phyloP scores from a whole-genome alignment of 495 filamentous ascomycete genomes.

The Penicillium bialowiezense region DNA sequence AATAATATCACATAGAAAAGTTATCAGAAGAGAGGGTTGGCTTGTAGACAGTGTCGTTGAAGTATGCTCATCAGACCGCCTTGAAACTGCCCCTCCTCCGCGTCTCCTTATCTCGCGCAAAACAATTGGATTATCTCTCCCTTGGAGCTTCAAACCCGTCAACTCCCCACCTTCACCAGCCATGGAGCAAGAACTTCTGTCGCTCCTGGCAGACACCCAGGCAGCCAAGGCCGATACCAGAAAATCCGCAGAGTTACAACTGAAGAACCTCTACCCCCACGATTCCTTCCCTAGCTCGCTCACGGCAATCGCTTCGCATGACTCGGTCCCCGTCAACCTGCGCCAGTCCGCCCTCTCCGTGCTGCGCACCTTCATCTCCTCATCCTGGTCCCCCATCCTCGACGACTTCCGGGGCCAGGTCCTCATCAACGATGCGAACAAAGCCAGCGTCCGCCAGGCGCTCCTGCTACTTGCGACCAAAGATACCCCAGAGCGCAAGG shows the following conservation, averaged over 20 bases:
- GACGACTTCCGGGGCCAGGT: constrained; percentile 68
- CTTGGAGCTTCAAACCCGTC: neutral
- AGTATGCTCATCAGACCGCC: too few relatives aligned
- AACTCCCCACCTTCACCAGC: constrained; percentile 11
- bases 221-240: constrained; percentile 63
- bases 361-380: constrained; percentile 78
- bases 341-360: constrained; percentile 78
- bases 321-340: constrained; percentile 63
- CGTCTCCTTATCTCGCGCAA: constrained; percentile 25
- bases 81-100: constrained; percentile 18
- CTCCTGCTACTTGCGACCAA: constrained; percentile 76
- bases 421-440: constrained; percentile 60
- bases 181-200: constrained; percentile 85
- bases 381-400: constrained; percentile 68
- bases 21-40: too few relatives aligned
- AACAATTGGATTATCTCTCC: constrained; percentile 3
- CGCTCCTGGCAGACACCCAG: constrained; percentile 78
- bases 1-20: neutral
- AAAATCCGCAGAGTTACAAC: constrained; percentile 74
- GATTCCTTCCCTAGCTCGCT: constrained; percentile 74
- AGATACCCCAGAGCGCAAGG: constrained; percentile 70
- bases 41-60: too few relatives aligned
- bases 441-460: constrained; percentile 64
- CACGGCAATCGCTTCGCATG: constrained; percentile 72
- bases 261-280: constrained; percentile 62